Conservation (phyloP, 345 rosid species). For the Pistacia atlantica region DNA sequence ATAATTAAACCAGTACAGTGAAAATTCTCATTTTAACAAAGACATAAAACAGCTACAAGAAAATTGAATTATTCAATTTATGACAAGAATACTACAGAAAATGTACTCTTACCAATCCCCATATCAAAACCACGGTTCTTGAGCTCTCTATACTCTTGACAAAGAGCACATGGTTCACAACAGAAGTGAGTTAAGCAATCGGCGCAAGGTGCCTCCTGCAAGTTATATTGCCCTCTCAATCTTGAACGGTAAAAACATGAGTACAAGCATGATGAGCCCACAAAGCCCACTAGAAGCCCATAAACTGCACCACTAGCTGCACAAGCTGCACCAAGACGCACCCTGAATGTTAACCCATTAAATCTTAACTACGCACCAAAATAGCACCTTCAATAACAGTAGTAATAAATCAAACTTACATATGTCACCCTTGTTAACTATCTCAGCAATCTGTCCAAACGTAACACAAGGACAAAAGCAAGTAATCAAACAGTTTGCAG, state of each 20-base stretch:
- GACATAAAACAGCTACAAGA: no score
- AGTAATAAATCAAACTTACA: slow-evolving; percentile 27
- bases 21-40: no score
- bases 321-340: slow-evolving; percentile 31
- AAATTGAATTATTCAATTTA: background rate
- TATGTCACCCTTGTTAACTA: slow-evolving; percentile 39
- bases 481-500: slow-evolving; percentile 44
- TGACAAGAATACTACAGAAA: background rate
- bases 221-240: slow-evolving; percentile 47
- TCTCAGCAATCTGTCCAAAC: slow-evolving; percentile 53
- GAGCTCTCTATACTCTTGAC: slow-evolving; percentile 58
- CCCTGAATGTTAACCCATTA: background rate
- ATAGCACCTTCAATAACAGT: background rate
- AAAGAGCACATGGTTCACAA: slow-evolving; percentile 48
- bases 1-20: no score
- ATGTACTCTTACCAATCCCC: slow-evolving; percentile 41
- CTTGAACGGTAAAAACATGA: slow-evolving; percentile 46
- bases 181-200: slow-evolving; percentile 59
- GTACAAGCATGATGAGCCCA: slow-evolving; percentile 40
- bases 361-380: background rate
- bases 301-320: slow-evolving; percentile 46
- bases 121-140: slow-evolving; percentile 53
- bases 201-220: slow-evolving; percentile 48
- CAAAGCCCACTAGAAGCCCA: slow-evolving; percentile 35
- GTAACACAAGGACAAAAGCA: slow-evolving; percentile 50